Conservation (phyloP, 257 asterid genomes). For the Fraxinus americana region DNA sequence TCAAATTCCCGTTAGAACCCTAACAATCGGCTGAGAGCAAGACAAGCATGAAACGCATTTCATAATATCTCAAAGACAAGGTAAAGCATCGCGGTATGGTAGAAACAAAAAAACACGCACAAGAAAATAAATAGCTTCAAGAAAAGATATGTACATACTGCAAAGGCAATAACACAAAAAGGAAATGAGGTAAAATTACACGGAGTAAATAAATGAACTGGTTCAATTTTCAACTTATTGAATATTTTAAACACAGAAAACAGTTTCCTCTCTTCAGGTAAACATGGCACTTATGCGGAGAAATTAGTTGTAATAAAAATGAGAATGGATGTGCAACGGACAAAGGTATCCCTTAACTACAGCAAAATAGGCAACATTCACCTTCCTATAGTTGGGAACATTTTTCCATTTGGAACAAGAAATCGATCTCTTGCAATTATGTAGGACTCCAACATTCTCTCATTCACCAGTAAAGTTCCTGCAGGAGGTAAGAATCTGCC, state of each 20-base stretch:
- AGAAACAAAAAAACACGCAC: conserved; percentile 1
- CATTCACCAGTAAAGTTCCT: conserved; percentile 96
- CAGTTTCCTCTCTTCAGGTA: too few relatives aligned
- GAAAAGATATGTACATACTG: background rate
- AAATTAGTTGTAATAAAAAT: background rate
- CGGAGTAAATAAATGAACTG: too few relatives aligned
- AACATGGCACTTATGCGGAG: background rate
- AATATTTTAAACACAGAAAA: too few relatives aligned
- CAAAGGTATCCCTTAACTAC: background rate
- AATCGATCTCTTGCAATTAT: conserved; percentile 97
- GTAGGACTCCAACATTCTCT: conserved; percentile 97
- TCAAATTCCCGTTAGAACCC: too few relatives aligned
- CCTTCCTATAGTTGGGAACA: conserved; percentile 97
- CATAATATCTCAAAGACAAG: conserved; percentile 9
- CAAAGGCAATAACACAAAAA: background rate
- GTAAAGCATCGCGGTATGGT: background rate
- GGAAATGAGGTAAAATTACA: too few relatives aligned
- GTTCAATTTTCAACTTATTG: too few relatives aligned
- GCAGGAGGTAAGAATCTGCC: conserved; percentile 35
- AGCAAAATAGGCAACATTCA: conserved; percentile 26
- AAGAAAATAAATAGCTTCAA: background rate
- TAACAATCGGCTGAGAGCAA: background rate
- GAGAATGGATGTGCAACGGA: conserved; percentile 1
- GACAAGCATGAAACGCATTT: background rate
- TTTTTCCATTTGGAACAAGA: conserved; percentile 89